A percentile compares a stretch with the other conserved stretches of the same genome.
These are phyloP conservation scores for Xylaria flabelliformis DNA, from an alignment of 495 filamentous ascomycete species.

Conservation along the genomic window DNA sequence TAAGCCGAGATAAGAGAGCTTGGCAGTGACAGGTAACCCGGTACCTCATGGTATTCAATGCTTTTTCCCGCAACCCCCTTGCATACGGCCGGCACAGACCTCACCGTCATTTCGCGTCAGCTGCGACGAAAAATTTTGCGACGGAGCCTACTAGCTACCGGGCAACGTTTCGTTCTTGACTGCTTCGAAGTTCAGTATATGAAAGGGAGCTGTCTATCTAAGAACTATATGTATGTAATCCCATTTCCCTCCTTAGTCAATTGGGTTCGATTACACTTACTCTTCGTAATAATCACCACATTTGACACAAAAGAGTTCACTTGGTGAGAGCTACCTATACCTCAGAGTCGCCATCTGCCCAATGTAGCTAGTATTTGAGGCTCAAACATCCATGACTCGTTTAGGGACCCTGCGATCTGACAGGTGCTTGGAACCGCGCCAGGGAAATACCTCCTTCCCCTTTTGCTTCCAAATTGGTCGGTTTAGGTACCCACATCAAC, in stretches of 20 bases:
- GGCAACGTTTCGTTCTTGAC: neutral
- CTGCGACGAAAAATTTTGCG: conserved; percentile 20
- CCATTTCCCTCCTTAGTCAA: neutral
- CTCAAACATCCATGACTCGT: conserved; percentile 13
- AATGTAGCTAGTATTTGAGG: neutral
- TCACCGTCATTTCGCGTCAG: conserved; percentile 26
- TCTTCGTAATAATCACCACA: too few relatives aligned
- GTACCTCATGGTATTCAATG: neutral
- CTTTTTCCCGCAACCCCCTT: neutral
- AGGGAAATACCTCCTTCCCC: neutral
- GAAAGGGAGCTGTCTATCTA: neutral
- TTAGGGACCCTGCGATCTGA: neutral
- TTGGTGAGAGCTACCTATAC: neutral
- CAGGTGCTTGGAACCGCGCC: neutral
- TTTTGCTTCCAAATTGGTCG: conserved; percentile 1
- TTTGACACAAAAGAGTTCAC: neutral
- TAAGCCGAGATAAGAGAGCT: conserved; percentile 6
- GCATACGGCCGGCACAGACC: neutral
- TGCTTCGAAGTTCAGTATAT: neutral
- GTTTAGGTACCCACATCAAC: neutral
- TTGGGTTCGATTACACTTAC: neutral
- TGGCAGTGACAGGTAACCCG: neutral
- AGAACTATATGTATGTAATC: too few relatives aligned
- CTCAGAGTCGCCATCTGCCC: neutral
- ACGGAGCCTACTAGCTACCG: neutral